Evolutionary conservation across 2,329 filamentous ascomycete genomes (phyloP).

Genomic region (Colletotrichum agaves): DNA sequence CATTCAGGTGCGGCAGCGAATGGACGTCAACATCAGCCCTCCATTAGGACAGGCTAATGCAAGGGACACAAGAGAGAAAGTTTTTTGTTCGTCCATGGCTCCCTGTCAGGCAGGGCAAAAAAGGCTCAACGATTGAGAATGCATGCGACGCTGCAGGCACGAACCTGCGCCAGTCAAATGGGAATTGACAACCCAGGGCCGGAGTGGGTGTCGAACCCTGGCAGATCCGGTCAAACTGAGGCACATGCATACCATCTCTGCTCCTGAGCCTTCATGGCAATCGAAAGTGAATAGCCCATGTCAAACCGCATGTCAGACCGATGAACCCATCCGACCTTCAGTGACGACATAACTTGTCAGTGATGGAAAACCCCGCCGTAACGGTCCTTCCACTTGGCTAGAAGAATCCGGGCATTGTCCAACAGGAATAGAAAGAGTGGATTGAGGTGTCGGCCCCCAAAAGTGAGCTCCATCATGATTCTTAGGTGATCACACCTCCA

Average conservation of each 20-base stretch:
- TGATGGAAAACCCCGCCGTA: not conserved
- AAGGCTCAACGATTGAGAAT: constrained; percentile 12
- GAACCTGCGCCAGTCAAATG: constrained; percentile 12
- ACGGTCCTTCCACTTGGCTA: not conserved
- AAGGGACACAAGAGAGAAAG: constrained; percentile 31
- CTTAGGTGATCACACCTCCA: constrained; percentile 30
- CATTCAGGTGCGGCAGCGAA: constrained; percentile 9
- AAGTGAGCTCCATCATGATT: constrained; percentile 6
- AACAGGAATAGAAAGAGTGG: not conserved
- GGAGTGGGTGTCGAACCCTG: constrained; percentile 6
- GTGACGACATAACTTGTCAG: not conserved
- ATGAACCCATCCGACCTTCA: not conserved
- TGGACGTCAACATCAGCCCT: constrained; percentile 14
- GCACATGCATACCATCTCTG: not conserved
- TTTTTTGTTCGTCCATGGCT: constrained; percentile 1
- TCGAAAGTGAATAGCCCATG: not conserved
- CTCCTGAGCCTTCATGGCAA: not conserved
- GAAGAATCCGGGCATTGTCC: not conserved
- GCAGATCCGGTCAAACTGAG: constrained; percentile 2
- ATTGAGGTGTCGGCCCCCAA: not conserved
- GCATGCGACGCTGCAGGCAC: constrained; percentile 17
- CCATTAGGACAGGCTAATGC: constrained; percentile 34
- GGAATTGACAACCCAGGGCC: constrained; percentile 1
- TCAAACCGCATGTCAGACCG: too few relatives aligned
- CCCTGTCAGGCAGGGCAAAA: not conserved